Evolutionary conservation across 345 rosid species (phyloP).

Genomic region (Brassica cretica): DNA sequence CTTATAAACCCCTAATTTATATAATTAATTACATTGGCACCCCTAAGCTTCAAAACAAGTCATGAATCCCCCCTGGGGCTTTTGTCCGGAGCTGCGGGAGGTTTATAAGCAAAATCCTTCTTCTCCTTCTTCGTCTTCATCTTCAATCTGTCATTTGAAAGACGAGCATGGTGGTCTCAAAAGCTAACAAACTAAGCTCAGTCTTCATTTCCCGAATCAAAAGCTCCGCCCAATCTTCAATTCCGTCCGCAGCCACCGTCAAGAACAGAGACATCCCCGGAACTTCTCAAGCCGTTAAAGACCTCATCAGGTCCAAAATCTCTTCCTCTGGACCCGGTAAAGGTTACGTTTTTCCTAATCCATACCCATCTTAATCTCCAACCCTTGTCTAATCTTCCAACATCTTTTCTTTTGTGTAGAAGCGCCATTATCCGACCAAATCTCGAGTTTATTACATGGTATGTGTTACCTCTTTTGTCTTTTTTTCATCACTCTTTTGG

Average conservation of each 20-base stretch:
- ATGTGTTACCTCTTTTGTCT: background rate
- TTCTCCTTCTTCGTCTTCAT: background rate
- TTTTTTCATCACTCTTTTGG: background rate
- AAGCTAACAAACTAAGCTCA: constrained; percentile 32
- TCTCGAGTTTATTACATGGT: constrained; percentile 31
- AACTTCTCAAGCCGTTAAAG: constrained; percentile 34
- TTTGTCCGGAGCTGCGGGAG: background rate
- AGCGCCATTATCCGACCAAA: constrained; percentile 10
- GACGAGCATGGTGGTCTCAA: constrained; percentile 24
- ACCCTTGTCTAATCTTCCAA: background rate
- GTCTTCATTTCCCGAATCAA: constrained; percentile 14
- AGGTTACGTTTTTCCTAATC: background rate
- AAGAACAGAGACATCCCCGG: constrained; percentile 31
- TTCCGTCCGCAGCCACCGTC: constrained; percentile 12
- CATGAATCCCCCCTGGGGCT: background rate
- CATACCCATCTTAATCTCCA: background rate
- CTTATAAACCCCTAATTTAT: background rate
- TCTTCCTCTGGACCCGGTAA: background rate
- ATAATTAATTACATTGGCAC: background rate
- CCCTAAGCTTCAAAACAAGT: background rate
- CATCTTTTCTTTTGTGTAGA: constrained; percentile 20
- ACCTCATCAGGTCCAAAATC: constrained; percentile 5
- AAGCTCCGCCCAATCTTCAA: constrained; percentile 9
- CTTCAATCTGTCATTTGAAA: background rate
- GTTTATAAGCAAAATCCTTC: background rate